phyloP scores from a whole-genome alignment of 2,329 filamentous ascomycete genomes.

The Colletotrichum salicis region DNA sequence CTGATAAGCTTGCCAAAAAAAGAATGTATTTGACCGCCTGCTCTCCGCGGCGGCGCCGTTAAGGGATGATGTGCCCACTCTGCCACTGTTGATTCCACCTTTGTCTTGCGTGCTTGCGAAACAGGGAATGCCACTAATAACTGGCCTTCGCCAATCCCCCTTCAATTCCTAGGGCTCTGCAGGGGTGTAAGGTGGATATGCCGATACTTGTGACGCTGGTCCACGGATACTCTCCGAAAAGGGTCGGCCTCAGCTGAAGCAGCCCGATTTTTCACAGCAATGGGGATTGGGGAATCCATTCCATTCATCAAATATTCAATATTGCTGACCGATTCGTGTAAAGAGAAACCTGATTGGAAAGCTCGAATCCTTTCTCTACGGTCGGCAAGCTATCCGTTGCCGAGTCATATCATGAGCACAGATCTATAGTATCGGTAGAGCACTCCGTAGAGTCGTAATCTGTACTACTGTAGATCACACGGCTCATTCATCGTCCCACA shows the following conservation, averaged over 20 bases:
- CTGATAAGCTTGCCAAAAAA: too few species aligned
- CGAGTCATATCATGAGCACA: background rate
- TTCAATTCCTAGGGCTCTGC: background rate
- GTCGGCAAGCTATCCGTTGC: background rate
- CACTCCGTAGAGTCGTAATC: too few species aligned
- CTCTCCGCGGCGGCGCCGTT: background rate
- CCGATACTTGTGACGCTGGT: background rate
- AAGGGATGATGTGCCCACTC: background rate
- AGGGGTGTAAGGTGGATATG: background rate
- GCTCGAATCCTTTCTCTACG: background rate
- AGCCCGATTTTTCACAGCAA: background rate
- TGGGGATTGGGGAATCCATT: background rate
- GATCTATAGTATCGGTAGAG: background rate
- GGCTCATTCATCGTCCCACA: conserved; percentile 51
- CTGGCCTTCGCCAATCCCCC: background rate
- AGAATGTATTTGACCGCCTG: background rate
- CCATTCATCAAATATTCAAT: background rate
- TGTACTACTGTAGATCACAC: background rate
- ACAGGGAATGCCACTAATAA: background rate
- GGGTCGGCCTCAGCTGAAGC: background rate
- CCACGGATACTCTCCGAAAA: background rate
- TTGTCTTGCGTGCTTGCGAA: background rate
- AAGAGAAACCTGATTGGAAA: background rate
- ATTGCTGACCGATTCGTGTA: background rate
- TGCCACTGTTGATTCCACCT: too few species aligned